Conservation (phyloP, 1,284 basidiomycete genomes). For the Tilletia caries region DNA sequence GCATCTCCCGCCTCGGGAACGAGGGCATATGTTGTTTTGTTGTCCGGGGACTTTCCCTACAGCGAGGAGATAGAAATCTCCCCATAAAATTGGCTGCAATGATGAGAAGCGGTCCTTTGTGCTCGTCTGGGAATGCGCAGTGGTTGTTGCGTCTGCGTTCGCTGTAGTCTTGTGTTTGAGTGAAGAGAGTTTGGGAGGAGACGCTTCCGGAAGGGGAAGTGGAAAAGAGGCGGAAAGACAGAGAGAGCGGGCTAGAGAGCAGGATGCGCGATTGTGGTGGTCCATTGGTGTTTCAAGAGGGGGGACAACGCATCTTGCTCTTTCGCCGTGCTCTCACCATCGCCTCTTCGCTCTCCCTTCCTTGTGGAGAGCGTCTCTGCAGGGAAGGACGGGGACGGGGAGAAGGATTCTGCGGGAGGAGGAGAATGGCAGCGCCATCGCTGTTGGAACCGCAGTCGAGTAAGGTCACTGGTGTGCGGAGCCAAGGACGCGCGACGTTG, state of each 20-base stretch:
- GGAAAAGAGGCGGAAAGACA: background rate
- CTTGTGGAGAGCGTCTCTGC: no score
- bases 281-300: background rate
- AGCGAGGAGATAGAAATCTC: background rate
- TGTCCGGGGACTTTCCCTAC: conserved; percentile 15
- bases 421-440: no score
- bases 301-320: background rate
- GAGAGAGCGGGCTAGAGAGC: background rate
- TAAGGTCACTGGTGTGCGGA: no score
- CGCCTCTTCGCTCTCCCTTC: no score
- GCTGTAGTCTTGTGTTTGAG: no score
- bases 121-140: background rate
- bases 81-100: conserved; percentile 11
- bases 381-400: no score
- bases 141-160: no score
- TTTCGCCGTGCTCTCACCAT: no score
- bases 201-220: background rate
- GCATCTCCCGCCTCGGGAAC: background rate
- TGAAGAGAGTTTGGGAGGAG: no score
- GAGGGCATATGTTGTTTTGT: background rate
- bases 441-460: no score
- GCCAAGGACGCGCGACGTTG: no score
- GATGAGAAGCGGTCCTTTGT: conserved; percentile 13
- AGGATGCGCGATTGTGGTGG: background rate
- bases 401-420: no score